A percentile compares a stretch with the other conserved stretches of the same genome.
Evolutionary conservation across 495 filamentous ascomycete species (phyloP).

Genomic region (Annulohypoxylon bovei): DNA sequence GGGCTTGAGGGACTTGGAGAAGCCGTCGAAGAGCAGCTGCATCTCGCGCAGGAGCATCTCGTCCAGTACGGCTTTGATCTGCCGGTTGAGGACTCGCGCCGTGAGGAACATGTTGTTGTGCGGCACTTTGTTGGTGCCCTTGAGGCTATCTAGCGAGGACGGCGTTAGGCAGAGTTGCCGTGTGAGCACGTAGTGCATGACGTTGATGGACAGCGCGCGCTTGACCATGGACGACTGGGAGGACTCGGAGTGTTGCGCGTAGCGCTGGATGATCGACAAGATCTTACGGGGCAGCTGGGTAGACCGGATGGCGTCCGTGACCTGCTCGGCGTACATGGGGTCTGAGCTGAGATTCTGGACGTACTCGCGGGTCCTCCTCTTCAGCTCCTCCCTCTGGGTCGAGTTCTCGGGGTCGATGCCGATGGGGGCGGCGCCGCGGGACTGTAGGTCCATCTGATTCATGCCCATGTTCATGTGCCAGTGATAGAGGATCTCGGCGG

Average conservation of each 20-base stretch:
- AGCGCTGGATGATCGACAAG: conserved; percentile 55
- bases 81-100: conserved; percentile 61
- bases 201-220: conserved; percentile 59
- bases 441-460: conserved; percentile 50
- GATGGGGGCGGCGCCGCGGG: conserved; percentile 53
- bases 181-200: conserved; percentile 62
- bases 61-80: conserved; percentile 63
- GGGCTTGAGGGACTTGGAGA: conserved; percentile 59
- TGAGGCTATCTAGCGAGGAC: conserved; percentile 49
- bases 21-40: conserved; percentile 55
- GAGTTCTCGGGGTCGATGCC: conserved; percentile 52
- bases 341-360: conserved; percentile 55
- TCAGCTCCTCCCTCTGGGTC: conserved; percentile 52
- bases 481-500: conserved; percentile 57
- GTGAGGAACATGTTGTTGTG: conserved; percentile 55
- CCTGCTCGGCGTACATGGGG: conserved; percentile 53
- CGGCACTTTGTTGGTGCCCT: conserved; percentile 46
- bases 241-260: conserved; percentile 45
- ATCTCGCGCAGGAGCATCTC: conserved; percentile 58
- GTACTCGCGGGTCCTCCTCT: conserved; percentile 52
- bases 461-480: conserved; percentile 49
- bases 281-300: conserved; percentile 55
- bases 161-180: conserved; percentile 58
- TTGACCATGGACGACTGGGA: conserved; percentile 51
- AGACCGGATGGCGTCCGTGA: conserved; percentile 53